Base-by-base conservation (phyloP, 768 basidiomycete genomes). In the Russula brevipes region DNA sequence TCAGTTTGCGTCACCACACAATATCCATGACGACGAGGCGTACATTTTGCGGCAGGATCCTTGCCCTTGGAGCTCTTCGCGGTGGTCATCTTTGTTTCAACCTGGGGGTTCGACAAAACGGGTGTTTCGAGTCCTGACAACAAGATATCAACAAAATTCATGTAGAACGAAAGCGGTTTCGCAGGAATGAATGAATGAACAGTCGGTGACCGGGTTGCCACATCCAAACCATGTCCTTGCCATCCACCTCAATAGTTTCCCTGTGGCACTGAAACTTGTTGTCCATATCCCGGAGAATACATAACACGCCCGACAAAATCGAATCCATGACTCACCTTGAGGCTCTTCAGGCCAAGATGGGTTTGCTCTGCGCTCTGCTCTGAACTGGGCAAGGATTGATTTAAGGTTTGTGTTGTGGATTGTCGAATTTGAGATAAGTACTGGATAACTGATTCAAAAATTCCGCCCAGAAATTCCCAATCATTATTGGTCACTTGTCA, bases 61-160 rank as follows among this genome's bases (percentile, higher is more conserved):
- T 85, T 87, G 71, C 81, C 80, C 79, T 89, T 89, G 64, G 81
- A 72, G 55, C 81, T 78, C 79, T 89, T 88, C 66, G 86, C 83
- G 59, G 83, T 78, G 76, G 87, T 84, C 87, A 89, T 88, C 76
- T 61, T 69, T 67, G 54, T 47, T 51, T 36, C 30, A 38, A 31
- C 36, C 39, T 49, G 47, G 19, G 44, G 35, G 30, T 31, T 44
- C 41, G 12, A 53, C 41, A 42, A 19, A 14, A 3, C 3, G 41
- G 41, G 17, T 11, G 42, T 49, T 49, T 31, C 11, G 6, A 24
- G 39, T 31, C 47, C 17, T 30, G 11, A 16, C 2, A 16, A 19
- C 30, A 59, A 38, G 16, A 53, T 17, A 35, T 50, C 49, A 38
- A 42, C 38, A 41, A 19, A 24, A 44, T 33, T 35, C 33, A 16